A percentile compares a stretch with the other conserved stretches of the same genome.
phyloP scores from a whole-genome alignment of 2,329 filamentous ascomycete species.

The Teratosphaeria pseudoeucalypti region DNA sequence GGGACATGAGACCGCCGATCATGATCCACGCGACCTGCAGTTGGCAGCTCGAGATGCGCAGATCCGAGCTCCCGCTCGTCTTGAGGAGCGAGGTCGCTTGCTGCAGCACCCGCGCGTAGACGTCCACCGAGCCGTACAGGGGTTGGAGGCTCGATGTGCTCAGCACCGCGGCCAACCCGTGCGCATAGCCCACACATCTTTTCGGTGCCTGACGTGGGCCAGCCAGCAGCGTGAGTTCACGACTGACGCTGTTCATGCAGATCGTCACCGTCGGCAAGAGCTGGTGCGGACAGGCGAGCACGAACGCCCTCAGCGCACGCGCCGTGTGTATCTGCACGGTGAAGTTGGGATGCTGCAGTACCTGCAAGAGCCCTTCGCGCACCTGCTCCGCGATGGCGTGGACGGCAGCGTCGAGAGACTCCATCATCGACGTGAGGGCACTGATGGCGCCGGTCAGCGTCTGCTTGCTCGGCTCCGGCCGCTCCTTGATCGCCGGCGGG shows the following conservation, averaged over 20 bases:
- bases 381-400: slow-evolving; percentile 70
- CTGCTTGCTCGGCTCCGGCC: slow-evolving; percentile 80
- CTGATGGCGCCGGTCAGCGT: slow-evolving; percentile 69
- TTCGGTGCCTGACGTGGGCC: slow-evolving; percentile 68
- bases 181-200: slow-evolving; percentile 80
- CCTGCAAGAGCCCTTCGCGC: slow-evolving; percentile 77
- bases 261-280: slow-evolving; percentile 84
- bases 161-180: slow-evolving; percentile 80
- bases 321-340: slow-evolving; percentile 88
- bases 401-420: slow-evolving; percentile 70
- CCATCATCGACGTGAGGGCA: slow-evolving; percentile 67
- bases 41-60: slow-evolving; percentile 84
- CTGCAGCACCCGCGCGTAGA: slow-evolving; percentile 81
- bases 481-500: slow-evolving; percentile 76
- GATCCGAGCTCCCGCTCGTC: slow-evolving; percentile 79
- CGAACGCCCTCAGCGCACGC: slow-evolving; percentile 74
- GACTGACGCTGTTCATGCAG: slow-evolving; percentile 87
- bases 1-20: slow-evolving; percentile 89
- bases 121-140: slow-evolving; percentile 87
- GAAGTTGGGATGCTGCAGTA: slow-evolving; percentile 89
- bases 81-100: slow-evolving; percentile 90
- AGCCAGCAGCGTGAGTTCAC: slow-evolving; percentile 70
- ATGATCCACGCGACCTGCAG: slow-evolving; percentile 97
- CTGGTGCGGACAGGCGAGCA: slow-evolving; percentile 84
- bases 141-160: slow-evolving; percentile 83